Evolutionary conservation across 805 yeast species (phyloP), one percentile per base, ranked within the genome.

Genomic region (Danielia reshetovae): DNA sequence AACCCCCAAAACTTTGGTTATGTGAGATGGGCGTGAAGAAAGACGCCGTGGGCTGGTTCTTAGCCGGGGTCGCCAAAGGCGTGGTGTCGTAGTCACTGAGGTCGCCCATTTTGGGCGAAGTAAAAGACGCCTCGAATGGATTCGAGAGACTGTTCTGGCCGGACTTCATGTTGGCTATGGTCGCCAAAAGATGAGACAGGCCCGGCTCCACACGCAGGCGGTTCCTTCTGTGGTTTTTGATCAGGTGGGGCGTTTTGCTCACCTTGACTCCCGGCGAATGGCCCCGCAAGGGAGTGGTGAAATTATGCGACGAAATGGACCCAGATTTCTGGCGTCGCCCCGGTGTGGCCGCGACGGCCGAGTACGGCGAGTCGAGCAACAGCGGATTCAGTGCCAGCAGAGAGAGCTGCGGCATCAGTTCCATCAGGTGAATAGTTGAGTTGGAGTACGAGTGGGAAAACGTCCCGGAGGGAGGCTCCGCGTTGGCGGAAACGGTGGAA

Each of bases 361-460:
- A 53, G 31, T 49, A 45, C 4, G 68, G 64, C 17, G 59, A 51
- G 36, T 59, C 67, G 36, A 52, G 41, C 12, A 60, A 49, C 35
- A 62, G 59, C 30, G 59, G 67, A 45, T 59, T 60, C 25, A 64
- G 58, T 17, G 51, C 51, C 35, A 65, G 63, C 38, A 60, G 55
- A 29, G 60, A 51, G 26, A 62, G 50, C 28, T 52, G 67, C 9
- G 68, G 70, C 24, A 64, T 51, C 21, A 62, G 56, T 30, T 65
- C 71, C 27, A 49, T 35, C 31, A 62, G 59, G 30, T 53, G 56
- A 11, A 58, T 46, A n/a, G 62, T 57, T 29, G 38, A 27, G 17
- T 34, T 24, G 23, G 41, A 36, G 18, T 28, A 25, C 22, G 34
- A 29, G 33, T 45, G 46, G 17, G 41, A 24, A 29, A 42, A 45